A percentile compares a stretch with the other conserved stretches of the same genome.
Conservation (phyloP, 2,329 filamentous ascomycete genomes). For the Colletotrichum liriopes region DNA sequence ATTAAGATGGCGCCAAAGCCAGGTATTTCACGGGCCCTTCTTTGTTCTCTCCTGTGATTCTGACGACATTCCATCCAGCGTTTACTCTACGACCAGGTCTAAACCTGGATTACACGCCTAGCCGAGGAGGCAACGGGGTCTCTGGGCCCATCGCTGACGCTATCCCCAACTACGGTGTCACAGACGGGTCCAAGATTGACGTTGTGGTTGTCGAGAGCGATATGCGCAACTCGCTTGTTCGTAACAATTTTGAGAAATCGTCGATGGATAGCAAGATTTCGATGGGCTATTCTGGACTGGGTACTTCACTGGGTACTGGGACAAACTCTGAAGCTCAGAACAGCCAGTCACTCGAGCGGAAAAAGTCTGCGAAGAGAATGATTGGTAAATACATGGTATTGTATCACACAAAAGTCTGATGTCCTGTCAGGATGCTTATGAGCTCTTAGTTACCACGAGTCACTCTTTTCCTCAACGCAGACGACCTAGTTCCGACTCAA, state of each 20-base stretch:
- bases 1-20: conserved; percentile 29
- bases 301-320: neutral
- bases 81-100: neutral
- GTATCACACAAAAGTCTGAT: neutral
- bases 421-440: neutral
- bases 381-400: conserved; percentile 27
- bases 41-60: neutral
- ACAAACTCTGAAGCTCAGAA: neutral
- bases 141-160: neutral
- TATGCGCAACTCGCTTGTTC: conserved; percentile 12
- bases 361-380: neutral
- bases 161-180: conserved; percentile 25
- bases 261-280: conserved; percentile 15
- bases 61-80: neutral
- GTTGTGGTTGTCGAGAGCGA: conserved; percentile 7
- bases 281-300: conserved; percentile 14
- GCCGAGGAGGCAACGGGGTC: neutral
- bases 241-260: conserved; percentile 20
- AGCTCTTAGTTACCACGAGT: conserved; percentile 7
- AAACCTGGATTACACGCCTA: neutral
- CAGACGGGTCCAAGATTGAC: conserved; percentile 22
- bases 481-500: conserved; percentile 18
- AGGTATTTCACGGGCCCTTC: neutral
- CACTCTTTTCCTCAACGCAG: conserved; percentile 13
- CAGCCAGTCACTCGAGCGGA: neutral